Evolutionary conservation across 2,329 filamentous ascomycete genomes (phyloP).

Genomic region (Claviceps digitariae): DNA sequence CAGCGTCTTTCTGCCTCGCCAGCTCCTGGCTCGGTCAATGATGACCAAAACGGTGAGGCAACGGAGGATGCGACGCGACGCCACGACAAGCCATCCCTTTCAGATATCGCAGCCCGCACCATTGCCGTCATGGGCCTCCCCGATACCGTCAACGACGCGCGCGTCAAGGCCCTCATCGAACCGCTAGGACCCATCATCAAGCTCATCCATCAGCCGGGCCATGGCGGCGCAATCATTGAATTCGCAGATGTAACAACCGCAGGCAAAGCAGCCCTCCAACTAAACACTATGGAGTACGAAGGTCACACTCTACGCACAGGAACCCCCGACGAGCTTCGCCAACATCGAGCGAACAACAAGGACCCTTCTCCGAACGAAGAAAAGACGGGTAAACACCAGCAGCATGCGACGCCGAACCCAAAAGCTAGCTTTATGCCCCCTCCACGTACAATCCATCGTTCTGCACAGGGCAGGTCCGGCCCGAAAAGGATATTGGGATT

Average conservation of each 20-base stretch:
- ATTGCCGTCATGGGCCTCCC: slow-evolving; percentile 75
- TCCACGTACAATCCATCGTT: slow-evolving; percentile 27
- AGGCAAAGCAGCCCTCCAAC: slow-evolving; percentile 53
- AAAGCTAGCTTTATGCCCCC: slow-evolving; percentile 27
- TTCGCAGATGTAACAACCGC: slow-evolving; percentile 57
- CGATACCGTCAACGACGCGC: slow-evolving; percentile 82
- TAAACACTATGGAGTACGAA: slow-evolving; percentile 43
- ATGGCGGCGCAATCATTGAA: slow-evolving; percentile 77
- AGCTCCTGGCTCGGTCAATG: slow-evolving; percentile 18
- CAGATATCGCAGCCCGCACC: slow-evolving; percentile 50
- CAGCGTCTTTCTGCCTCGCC: slow-evolving; percentile 21
- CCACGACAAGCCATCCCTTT: slow-evolving; percentile 24
- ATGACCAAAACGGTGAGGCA: slow-evolving; percentile 25
- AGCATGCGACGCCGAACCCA: slow-evolving; percentile 6
- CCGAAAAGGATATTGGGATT: slow-evolving; percentile 33
- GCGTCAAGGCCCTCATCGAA: slow-evolving; percentile 60
- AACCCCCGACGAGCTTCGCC: slow-evolving; percentile 39
- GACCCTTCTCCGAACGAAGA: slow-evolving; percentile 11
- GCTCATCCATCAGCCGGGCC: slow-evolving; percentile 65
- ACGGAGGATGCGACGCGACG: slow-evolving; percentile 19
- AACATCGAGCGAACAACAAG: slow-evolving; percentile 29
- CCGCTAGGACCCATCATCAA: slow-evolving; percentile 59
- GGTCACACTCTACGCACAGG: slow-evolving; percentile 42
- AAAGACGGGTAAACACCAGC: neutral
- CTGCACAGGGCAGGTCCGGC: slow-evolving; percentile 25